Evolutionary conservation across 306 rosid species (phyloP).

Genomic region (Heteromeles arbutifolia): DNA sequence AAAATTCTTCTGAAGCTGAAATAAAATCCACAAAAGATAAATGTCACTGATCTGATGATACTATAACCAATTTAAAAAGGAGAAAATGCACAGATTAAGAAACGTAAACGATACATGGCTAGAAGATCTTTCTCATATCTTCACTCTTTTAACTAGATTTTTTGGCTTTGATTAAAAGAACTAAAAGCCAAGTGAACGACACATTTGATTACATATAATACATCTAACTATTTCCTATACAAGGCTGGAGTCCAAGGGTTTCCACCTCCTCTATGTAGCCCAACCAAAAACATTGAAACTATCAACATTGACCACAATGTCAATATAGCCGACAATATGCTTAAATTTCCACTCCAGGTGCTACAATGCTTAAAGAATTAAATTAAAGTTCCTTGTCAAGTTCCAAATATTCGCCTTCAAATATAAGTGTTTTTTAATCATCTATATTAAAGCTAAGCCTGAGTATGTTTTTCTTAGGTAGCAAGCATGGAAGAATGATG

Average conservation of each 20-base stretch:
- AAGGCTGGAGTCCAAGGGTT: not conserved
- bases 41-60: not conserved
- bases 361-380: not conserved
- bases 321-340: not conserved
- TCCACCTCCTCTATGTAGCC: not conserved
- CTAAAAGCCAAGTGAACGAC: not conserved
- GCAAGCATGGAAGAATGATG: not conserved
- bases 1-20: slow-evolving; percentile 96
- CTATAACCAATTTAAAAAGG: not conserved
- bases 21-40: slow-evolving; percentile 12
- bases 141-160: not conserved
- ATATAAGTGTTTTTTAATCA: not conserved
- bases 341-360: not conserved
- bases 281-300: not conserved
- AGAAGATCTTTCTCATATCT: not conserved
- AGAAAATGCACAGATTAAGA: not conserved
- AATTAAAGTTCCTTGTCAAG: not conserved
- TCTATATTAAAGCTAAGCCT: not conserved
- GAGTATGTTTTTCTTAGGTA: not conserved
- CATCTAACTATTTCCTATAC: not conserved
- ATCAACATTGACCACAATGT: not conserved
- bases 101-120: not conserved
- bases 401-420: not conserved
- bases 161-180: not conserved
- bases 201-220: not conserved